phyloP scores from a whole-genome alignment of 495 filamentous ascomycete species.

The Podospora sp. region DNA sequence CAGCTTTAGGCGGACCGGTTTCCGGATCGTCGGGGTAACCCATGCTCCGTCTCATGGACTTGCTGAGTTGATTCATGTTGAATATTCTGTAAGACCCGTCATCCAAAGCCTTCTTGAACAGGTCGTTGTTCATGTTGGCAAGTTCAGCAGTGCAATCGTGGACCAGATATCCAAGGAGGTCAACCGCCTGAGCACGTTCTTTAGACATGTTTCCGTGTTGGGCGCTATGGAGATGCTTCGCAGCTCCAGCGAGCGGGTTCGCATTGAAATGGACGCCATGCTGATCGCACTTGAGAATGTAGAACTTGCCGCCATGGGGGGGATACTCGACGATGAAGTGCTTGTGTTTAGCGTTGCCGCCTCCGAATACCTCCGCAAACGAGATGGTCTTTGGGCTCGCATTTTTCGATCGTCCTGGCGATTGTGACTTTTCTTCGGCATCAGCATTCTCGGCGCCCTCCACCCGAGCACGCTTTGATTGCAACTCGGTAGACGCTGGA shows the following conservation, averaged over 20 bases:
- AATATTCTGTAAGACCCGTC: constrained; percentile 37
- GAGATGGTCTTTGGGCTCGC: constrained; percentile 31
- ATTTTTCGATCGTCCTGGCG: not conserved
- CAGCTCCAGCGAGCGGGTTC: constrained; percentile 45
- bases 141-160: constrained; percentile 34
- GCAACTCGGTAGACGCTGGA: not conserved
- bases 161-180: constrained; percentile 41
- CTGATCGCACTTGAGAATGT: constrained; percentile 49
- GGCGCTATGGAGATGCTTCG: constrained; percentile 43
- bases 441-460: not conserved
- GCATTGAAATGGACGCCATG: constrained; percentile 46
- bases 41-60: constrained; percentile 20
- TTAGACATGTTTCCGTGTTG: constrained; percentile 41
- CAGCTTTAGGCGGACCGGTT: not conserved
- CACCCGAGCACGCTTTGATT: not conserved
- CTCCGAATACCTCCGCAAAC: constrained; percentile 46
- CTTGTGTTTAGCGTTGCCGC: constrained; percentile 39
- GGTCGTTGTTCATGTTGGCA: constrained; percentile 39
- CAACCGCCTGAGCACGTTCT: constrained; percentile 34
- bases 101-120: constrained; percentile 31
- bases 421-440: not conserved
- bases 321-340: constrained; percentile 49
- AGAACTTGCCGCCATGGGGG: constrained; percentile 29
- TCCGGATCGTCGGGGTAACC: constrained; percentile 10
- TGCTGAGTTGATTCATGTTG: constrained; percentile 33